These are phyloP conservation scores for Leccinum arenicola DNA, from an alignment of 768 basidiomycete genomes.

Conservation along the genomic window DNA sequence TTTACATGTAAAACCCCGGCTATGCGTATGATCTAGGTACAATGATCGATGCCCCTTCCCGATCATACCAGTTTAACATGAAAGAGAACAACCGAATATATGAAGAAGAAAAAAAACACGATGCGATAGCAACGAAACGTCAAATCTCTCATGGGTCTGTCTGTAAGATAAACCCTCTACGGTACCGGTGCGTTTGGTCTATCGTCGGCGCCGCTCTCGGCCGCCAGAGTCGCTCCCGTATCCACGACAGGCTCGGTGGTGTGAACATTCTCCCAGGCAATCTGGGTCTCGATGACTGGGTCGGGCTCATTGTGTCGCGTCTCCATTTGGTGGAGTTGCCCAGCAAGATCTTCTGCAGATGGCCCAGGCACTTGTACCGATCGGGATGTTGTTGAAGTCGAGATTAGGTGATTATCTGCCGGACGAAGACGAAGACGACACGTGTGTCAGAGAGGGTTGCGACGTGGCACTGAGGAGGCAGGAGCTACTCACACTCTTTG, in stretches of 20 bases:
- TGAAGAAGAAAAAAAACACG: background rate
- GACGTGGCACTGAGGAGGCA: background rate
- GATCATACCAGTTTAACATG: conserved; percentile 1
- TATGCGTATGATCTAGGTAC: conserved; percentile 11
- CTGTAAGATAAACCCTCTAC: background rate
- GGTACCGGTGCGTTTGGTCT: background rate
- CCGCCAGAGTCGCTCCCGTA: background rate
- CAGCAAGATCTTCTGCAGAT: conserved; percentile 1
- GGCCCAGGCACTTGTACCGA: conserved; percentile 2
- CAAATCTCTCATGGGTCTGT: background rate
- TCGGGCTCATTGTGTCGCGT: background rate
- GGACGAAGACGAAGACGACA: background rate
- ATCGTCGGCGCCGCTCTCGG: conserved; percentile 1
- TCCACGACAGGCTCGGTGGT: background rate
- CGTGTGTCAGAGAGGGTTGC: conserved; percentile 1
- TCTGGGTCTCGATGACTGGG: background rate
- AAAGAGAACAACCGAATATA: background rate
- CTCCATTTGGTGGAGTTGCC: conserved; percentile 1
- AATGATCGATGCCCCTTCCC: conserved; percentile 6
- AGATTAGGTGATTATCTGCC: conserved; percentile 42
- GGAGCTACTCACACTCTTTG: conserved; percentile 59
- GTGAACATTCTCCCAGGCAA: conserved; percentile 2
- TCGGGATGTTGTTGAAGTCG: conserved; percentile 1
- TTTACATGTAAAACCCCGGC: conserved; percentile 25
- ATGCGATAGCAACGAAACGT: background rate